Evolutionary conservation across 2,329 filamentous ascomycete genomes (phyloP).

Genomic region (Ceratocystis harringtonii): DNA sequence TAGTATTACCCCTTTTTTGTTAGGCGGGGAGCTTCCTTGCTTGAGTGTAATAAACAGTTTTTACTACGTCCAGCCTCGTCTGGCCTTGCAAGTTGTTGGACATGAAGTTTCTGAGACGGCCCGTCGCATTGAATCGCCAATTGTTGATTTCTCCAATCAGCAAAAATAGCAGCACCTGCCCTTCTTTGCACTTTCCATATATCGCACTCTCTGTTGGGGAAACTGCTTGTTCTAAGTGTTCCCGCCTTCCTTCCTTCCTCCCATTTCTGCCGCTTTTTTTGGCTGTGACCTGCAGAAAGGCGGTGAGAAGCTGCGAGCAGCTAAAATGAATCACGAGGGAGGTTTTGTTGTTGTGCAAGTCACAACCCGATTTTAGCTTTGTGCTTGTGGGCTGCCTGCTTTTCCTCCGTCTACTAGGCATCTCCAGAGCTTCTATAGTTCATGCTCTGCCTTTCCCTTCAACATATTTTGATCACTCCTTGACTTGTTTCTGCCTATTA

Average conservation of each 20-base stretch:
- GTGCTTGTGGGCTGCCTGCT: background rate
- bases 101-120: too few species aligned
- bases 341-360: background rate
- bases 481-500: background rate
- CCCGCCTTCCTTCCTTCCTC: background rate
- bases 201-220: background rate
- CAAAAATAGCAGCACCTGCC: background rate
- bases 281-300: background rate
- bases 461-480: too few species aligned
- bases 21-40: too few species aligned
- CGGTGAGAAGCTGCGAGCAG: background rate
- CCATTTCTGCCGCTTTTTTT: background rate
- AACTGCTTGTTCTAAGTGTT: background rate
- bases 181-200: background rate
- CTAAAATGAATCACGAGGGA: background rate
- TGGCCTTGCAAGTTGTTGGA: too few species aligned
- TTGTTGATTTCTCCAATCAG: too few species aligned
- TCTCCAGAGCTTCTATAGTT: background rate
- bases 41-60: too few species aligned
- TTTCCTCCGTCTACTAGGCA: background rate
- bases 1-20: too few species aligned
- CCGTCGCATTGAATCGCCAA: too few species aligned
- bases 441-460: background rate
- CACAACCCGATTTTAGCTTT: background rate
- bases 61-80: too few species aligned